Evolutionary conservation across 2,329 filamentous ascomycete genomes (phyloP), one percentile per base, ranked within the genome.

Genomic region (Coniochaeta pulveracea): DNA sequence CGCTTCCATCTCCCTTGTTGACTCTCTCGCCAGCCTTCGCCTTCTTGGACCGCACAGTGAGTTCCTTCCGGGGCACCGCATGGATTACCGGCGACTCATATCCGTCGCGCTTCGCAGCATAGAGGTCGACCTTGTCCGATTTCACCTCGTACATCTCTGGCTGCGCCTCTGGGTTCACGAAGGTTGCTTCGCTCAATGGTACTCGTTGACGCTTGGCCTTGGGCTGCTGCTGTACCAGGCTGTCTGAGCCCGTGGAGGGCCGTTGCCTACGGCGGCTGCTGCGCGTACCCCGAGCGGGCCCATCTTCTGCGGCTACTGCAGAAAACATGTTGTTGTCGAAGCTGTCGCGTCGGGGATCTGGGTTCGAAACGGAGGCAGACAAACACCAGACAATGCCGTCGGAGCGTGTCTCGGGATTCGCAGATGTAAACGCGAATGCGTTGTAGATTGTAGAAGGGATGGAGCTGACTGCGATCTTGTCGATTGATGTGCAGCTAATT

Each of bases 1-100:
- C 62, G 44, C 73, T 78, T 19, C 76, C 73, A 49, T 85, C 79
- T 30, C 76, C 76, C 51, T 81, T 83, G 45, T 61, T 66, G 27
- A 64, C 61, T 44, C 79, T 68, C 47, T 83, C 75, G 39, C 64
- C 64, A n/a, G 66, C 58, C 47, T 76, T 76, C 29, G 64, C 50
- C 51, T 79, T 80, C 50, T 78, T 80, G 8, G 69, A 64, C 40
- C 76, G 66, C 24, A 78, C 61, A 37, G 62, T 72, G 29, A 75
- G 62, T 45, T 79, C 73, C 43, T 63, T 67, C 34, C 43, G 40
- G 25, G 40, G 33, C 34, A 38, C 26, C 50, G 40, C 39, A 6
- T 49, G 39, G n/a, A n/a, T n/a, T n/a, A n/a, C n/a, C 19, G 19
- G 10, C 37, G 57, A 61, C 43, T 71, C 66, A 43, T 63, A 49